Percentiles rank a stretch among this genome's conserved stretches.
Conservation (phyloP, 768 basidiomycete species). For the Austroboletus eburneus region DNA sequence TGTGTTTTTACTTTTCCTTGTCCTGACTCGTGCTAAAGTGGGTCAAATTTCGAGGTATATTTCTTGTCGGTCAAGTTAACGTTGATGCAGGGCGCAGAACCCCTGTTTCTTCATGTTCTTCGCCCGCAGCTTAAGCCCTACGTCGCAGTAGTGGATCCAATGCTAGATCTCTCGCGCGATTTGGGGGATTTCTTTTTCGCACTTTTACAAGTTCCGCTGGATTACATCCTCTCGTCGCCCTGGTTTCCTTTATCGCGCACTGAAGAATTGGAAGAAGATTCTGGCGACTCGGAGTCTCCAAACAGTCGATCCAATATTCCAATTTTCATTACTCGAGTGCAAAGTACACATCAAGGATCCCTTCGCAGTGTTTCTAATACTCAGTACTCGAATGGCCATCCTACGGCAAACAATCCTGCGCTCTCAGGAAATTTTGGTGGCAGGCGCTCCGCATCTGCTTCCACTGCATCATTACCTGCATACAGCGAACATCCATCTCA, state of each 20-base stretch:
- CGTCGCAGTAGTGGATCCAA: conserved; percentile 56
- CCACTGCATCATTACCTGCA: conserved; percentile 20
- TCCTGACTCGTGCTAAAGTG: conserved; percentile 73
- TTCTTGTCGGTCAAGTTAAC: conserved; percentile 8
- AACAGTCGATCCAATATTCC: conserved; percentile 13
- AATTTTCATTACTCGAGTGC: conserved; percentile 7
- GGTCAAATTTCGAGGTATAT: conserved; percentile 21
- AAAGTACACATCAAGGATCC: conserved; percentile 7
- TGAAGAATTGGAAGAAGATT: conserved; percentile 9
- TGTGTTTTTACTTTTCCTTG: conserved; percentile 64
- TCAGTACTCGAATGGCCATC: conserved; percentile 3
- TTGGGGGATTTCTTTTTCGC: conserved; percentile 59
- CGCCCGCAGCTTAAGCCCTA: conserved; percentile 80
- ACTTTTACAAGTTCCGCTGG: conserved; percentile 37
- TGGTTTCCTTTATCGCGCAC: conserved; percentile 22
- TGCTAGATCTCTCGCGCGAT: conserved; percentile 57
- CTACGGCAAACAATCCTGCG: conserved; percentile 1
- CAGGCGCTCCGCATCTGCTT: conserved; percentile 13
- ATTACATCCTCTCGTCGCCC: conserved; percentile 32
- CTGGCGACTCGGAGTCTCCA: conserved; percentile 3
- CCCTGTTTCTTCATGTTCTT: conserved; percentile 74
- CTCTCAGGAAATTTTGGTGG: conserved; percentile 4
- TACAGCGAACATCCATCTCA: conserved; percentile 22
- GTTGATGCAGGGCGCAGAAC: conserved; percentile 69
- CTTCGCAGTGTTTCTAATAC: conserved; percentile 20